Conservation (phyloP, 2,329 filamentous ascomycete genomes). For the Cytospora schulzeri region DNA sequence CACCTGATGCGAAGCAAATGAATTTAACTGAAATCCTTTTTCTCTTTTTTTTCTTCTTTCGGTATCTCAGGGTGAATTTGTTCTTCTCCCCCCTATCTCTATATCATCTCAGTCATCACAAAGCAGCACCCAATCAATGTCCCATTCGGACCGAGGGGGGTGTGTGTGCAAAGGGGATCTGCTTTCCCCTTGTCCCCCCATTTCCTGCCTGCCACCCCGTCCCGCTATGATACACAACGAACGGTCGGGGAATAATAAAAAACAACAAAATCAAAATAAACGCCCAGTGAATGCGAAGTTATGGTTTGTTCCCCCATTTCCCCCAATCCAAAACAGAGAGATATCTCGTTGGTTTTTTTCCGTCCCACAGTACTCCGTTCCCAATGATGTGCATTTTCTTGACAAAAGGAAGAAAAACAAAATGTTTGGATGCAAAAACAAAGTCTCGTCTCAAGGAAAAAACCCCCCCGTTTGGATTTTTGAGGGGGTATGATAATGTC, state of each 20-base stretch:
- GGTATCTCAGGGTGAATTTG: slow-evolving; percentile 9
- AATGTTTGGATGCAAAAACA: slow-evolving; percentile 5
- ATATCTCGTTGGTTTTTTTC: slow-evolving; percentile 23
- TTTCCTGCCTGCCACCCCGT: neutral
- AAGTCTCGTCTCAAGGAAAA: slow-evolving; percentile 6
- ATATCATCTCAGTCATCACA: slow-evolving; percentile 20
- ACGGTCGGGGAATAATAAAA: neutral
- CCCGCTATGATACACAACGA: neutral
- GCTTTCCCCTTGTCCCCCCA: neutral
- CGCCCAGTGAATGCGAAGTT: slow-evolving; percentile 28
- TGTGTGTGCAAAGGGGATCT: neutral
- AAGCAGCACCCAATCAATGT: slow-evolving; percentile 1
- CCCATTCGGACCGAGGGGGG: neutral
- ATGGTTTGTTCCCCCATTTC: slow-evolving; percentile 20
- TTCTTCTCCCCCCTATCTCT: slow-evolving; percentile 2
- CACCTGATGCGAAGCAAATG: slow-evolving; percentile 4
- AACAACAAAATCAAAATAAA: slow-evolving; percentile 3
- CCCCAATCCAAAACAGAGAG: slow-evolving; percentile 21
- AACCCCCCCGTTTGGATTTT: neutral
- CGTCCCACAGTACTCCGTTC: slow-evolving; percentile 20
- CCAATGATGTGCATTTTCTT: slow-evolving; percentile 16
- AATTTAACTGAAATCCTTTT: slow-evolving; percentile 10
- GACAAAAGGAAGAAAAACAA: slow-evolving; percentile 23
- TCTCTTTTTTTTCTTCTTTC: slow-evolving; percentile 17
- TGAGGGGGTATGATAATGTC: slow-evolving; percentile 1